Evolutionary conservation across 2,329 filamentous ascomycete species (phyloP), one percentile per base, ranked within the genome.

Genomic region (Fusarium begoniae): DNA sequence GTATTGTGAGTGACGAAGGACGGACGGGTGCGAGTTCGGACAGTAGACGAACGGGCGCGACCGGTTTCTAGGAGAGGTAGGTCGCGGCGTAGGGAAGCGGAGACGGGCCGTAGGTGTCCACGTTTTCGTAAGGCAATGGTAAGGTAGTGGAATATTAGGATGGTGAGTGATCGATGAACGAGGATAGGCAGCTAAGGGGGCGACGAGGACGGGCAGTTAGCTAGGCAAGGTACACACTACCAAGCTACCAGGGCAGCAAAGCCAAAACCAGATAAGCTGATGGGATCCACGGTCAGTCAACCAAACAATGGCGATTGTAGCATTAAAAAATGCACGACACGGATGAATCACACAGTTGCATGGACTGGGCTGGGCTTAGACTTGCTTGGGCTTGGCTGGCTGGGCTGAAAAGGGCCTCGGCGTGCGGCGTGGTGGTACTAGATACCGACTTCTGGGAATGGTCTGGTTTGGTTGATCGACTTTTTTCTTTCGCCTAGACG

Each of bases 301-400:
- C 63, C 66, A 74, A 72, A 79, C 69, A 74, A 76, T 50, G 70
- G 78, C 73, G 73, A 76, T 72, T 79, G 72, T 81, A 79, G 79
- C 79, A 79, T 80, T 75, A 76, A 80, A 66, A 68, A 72, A 64
- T 73, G 69, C 68, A 74, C 68, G 68, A 74, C 67, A 65, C 26
- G 62, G 56, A 69, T 75, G 69, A 77, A 77, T 77, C 71, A 72
- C 61, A 76, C 66, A 70, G 43, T 32, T 54, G 70, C 63, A 69
- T 64, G 58, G 72, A 61, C 69, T 69, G 67, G 70, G 43, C 53
- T 61, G 44, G 62, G 69, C 59, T 64, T 70, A 47, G 62, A 65
- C 51, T 54, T 54, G 53, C 53, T 62, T 48, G 58, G 30, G 26
- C 58, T 74, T 53, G 55, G 61, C 63, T 66, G 47, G 71, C 68